phyloP scores from a whole-genome alignment of 2,329 filamentous ascomycete species.

The Fusarium sp. region DNA sequence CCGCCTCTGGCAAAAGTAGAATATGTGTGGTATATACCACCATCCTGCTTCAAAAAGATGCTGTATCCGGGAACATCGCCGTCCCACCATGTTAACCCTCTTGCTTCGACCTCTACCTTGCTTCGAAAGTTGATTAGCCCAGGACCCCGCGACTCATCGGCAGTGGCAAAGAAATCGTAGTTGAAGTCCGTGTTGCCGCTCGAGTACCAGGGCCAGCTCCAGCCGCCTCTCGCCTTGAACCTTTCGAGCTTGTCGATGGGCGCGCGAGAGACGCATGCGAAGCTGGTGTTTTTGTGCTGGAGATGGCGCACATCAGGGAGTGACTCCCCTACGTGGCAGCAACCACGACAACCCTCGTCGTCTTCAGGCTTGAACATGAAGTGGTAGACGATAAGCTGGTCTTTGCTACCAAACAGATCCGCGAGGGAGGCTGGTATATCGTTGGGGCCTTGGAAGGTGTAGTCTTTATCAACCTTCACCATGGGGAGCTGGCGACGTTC shows the following conservation, averaged over 20 bases:
- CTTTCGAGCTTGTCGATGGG: slow-evolving; percentile 49
- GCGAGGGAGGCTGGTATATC: slow-evolving; percentile 39
- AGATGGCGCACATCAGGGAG: slow-evolving; percentile 52
- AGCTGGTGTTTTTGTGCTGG: slow-evolving; percentile 49
- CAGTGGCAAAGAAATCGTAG: slow-evolving; percentile 51
- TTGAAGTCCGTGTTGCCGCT: slow-evolving; percentile 51
- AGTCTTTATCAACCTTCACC: slow-evolving; percentile 50
- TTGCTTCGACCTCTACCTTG: slow-evolving; percentile 40
- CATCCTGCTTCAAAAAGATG: slow-evolving; percentile 48
- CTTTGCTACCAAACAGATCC: slow-evolving; percentile 48
- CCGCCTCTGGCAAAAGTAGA: slow-evolving; percentile 47
- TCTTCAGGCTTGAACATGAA: slow-evolving; percentile 55
- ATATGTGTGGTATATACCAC: slow-evolving; percentile 52
- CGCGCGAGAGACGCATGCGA: slow-evolving; percentile 53
- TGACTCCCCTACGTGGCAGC: slow-evolving; percentile 51
- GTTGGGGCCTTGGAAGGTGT: slow-evolving; percentile 48
- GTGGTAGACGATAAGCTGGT: slow-evolving; percentile 55
- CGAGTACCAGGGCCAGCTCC: slow-evolving; percentile 54
- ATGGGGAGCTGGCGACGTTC: slow-evolving; percentile 52
- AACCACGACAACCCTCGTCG: slow-evolving; percentile 51
- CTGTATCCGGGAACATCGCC: slow-evolving; percentile 51
- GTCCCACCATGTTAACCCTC: slow-evolving; percentile 42
- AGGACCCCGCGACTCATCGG: slow-evolving; percentile 43
- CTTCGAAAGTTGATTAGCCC: slow-evolving; percentile 43
- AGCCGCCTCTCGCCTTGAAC: slow-evolving; percentile 51